Evolutionary conservation across 495 filamentous ascomycete species (phyloP).

Genomic region (Entonaema liquescens): DNA sequence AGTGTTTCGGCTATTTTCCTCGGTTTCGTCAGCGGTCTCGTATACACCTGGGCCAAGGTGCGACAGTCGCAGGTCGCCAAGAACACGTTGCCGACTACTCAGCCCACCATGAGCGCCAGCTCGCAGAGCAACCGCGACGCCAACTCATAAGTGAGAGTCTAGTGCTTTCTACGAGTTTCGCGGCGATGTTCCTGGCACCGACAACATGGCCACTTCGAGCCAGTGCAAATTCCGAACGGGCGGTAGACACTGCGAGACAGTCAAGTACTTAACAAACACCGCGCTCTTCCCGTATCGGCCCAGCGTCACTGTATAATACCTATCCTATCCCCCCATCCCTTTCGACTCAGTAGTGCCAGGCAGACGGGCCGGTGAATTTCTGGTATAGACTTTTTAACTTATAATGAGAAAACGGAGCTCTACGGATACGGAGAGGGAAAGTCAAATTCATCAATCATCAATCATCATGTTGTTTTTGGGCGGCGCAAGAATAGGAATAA

Average conservation of each 20-base stretch:
- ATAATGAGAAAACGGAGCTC: constrained; percentile 46
- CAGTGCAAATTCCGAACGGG: constrained; percentile 20
- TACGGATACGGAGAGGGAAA: constrained; percentile 39
- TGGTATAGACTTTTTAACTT: constrained; percentile 48
- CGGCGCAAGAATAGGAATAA: constrained; percentile 38
- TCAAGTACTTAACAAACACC: constrained; percentile 5
- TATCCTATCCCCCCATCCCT: constrained; percentile 19
- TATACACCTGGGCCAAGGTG: constrained; percentile 92
- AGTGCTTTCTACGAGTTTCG: constrained; percentile 6
- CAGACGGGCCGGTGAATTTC: constrained; percentile 34
- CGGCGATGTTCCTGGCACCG: constrained; percentile 7
- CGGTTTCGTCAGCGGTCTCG: constrained; percentile 90
- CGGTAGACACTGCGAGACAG: constrained; percentile 28
- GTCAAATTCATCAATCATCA: constrained; percentile 23
- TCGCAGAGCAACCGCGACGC: constrained; percentile 89
- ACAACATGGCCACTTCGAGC: constrained; percentile 15
- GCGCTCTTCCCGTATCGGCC: constrained; percentile 6
- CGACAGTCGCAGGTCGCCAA: constrained; percentile 73
- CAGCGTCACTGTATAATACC: constrained; percentile 44
- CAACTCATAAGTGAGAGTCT: constrained; percentile 51
- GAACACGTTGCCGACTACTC: constrained; percentile 72
- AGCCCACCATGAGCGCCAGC: constrained; percentile 84
- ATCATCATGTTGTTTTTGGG: constrained; percentile 40
- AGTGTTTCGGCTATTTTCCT: constrained; percentile 88
- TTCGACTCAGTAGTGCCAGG: constrained; percentile 29